Percentiles rank a stretch among this genome's conserved stretches.
Conservation (phyloP, 1,139 yeast species). For the Geotrichum reessii region DNA sequence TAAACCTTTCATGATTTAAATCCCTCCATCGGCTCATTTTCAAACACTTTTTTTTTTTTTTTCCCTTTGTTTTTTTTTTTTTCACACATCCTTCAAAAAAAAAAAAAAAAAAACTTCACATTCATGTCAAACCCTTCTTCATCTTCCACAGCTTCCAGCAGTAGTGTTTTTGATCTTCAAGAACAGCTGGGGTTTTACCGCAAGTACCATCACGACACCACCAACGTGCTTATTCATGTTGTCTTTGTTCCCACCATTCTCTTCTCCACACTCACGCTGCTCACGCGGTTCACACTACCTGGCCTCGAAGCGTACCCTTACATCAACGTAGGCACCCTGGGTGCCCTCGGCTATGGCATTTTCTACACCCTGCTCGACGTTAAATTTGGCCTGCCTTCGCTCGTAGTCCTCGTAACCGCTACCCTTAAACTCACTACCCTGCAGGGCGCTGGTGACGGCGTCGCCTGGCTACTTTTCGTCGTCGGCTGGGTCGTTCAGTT, state of each 20-base stretch:
- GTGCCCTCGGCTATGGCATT: constrained; percentile 40
- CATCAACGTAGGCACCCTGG: constrained; percentile 39
- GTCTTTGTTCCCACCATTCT: constrained; percentile 76
- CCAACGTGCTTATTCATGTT: constrained; percentile 72
- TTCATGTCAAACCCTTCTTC: background rate
- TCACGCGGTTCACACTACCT: constrained; percentile 32
- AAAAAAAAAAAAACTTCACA: background rate
- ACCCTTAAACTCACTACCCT: constrained; percentile 23
- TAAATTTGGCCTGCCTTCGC: constrained; percentile 41
- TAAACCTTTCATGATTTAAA: background rate
- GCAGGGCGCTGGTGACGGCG: constrained; percentile 30
- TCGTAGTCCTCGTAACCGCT: constrained; percentile 28
- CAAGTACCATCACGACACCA: constrained; percentile 64
- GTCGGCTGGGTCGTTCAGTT: constrained; percentile 80
- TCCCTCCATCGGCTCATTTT: background rate
- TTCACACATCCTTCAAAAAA: background rate
- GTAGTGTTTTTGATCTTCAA: constrained; percentile 41
- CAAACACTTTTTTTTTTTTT: background rate
- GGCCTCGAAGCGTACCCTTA: constrained; percentile 32
- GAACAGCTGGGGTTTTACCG: constrained; percentile 77
- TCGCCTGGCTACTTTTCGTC: constrained; percentile 43
- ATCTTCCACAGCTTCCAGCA: background rate
- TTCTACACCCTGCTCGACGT: constrained; percentile 43
- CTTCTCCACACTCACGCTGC: constrained; percentile 46
- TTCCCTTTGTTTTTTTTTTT: background rate